Evolutionary conservation across 1,139 yeast genomes (phyloP), one percentile per base, ranked within the genome.

Genomic region (Scheffersomyces insectosa): DNA sequence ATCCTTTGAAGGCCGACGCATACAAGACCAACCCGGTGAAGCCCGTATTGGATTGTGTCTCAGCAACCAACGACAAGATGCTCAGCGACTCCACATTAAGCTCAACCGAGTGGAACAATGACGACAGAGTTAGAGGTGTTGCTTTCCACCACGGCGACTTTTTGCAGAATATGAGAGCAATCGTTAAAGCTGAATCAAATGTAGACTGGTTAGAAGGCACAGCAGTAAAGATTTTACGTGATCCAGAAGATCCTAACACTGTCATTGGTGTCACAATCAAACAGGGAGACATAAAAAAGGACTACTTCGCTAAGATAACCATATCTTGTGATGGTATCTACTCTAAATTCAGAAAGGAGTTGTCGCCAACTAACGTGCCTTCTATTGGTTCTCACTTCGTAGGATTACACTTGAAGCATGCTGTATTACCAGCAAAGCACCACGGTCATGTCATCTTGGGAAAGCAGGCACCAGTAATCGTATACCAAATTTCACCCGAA

Each of bases 401-500:
- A 23, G 98, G 97, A 3, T 69, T 93, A 54, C 82, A 87, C 40
- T 72, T 93, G 52, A 71, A 77, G 50, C 72, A 91, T 61, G 91
- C 96, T 4, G 70, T 70, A 14, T 68, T 90, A 45, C 97, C 97
- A 3, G 73, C 77, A 3, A 80, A 82, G 37, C 65, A 82, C 61
- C 85, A 87, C 53, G 99, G 99, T 28, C 97, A 95, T 67, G 97
- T 90, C 35, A 79, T 95, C 32, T 71, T 93, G 44, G 96, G 97
- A 28, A 66, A 78, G 20, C 95, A 89, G 62, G 88, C 95, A 33
- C 99, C 99, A 3, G 80, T 93, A 31, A 72, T 93, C 46, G 81
- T 89, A 12, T 93, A 93, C 63, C 97, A 90, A 66, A 88, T 89
- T 44, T 83, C 95, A 12, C 83, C 86, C 33, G 76, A 75, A 34